Evolutionary conservation across 257 asterid genomes (phyloP).

Genomic region (Lithospermum erythrorhizon): DNA sequence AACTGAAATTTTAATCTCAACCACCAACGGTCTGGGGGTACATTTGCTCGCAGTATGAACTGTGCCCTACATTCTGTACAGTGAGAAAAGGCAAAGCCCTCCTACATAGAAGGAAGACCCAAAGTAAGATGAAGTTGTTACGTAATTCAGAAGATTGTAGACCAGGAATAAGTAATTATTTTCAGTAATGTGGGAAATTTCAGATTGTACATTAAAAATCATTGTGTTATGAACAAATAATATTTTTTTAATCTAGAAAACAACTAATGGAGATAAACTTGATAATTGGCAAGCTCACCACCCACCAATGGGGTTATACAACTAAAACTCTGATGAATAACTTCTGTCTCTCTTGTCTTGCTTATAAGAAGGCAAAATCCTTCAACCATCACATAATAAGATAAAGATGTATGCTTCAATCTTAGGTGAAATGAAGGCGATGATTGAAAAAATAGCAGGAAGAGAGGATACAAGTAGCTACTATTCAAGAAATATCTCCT

Average conservation of each 20-base stretch:
- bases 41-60: slow-evolving; percentile 91
- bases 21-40: slow-evolving; percentile 99
- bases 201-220: not conserved
- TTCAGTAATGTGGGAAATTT: not conserved
- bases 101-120: slow-evolving; percentile 39
- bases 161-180: not conserved
- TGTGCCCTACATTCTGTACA: slow-evolving; percentile 97
- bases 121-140: slow-evolving; percentile 1
- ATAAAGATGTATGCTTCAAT: no score
- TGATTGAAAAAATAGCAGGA: no score
- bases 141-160: not conserved
- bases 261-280: not conserved
- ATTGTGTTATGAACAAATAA: not conserved
- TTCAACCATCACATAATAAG: not conserved
- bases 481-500: no score
- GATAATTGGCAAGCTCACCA: not conserved
- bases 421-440: no score
- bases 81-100: slow-evolving; percentile 99
- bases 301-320: not conserved
- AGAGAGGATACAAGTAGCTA: no score
- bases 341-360: not conserved
- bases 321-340: not conserved
- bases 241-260: not conserved
- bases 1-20: slow-evolving; percentile 88
- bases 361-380: not conserved